A percentile compares a stretch with the other conserved stretches of the same genome.
Evolutionary conservation across 768 basidiomycete genomes (phyloP).

Genomic region (Tricholoma terreum): DNA sequence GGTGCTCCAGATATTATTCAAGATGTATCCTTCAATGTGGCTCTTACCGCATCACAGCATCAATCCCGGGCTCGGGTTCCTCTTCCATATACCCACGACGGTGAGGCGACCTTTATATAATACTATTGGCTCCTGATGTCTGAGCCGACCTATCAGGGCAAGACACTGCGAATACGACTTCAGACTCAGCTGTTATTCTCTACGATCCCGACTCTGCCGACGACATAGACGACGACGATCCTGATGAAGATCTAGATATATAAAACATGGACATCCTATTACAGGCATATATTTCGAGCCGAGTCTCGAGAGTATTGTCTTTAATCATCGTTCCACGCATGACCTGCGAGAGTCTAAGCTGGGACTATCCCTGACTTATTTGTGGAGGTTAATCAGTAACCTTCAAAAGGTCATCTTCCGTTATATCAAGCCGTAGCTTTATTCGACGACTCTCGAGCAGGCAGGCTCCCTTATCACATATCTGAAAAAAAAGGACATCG

Average conservation of each 20-base stretch:
- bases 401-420: too few species aligned
- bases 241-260: slow-evolving; percentile 91
- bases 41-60: slow-evolving; percentile 78
- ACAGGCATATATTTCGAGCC: too few species aligned
- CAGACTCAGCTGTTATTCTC: slow-evolving; percentile 52
- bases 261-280: slow-evolving; percentile 31
- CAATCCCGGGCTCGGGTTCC: slow-evolving; percentile 78
- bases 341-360: background rate
- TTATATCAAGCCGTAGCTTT: too few species aligned
- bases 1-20: slow-evolving; percentile 57
- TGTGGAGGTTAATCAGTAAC: too few species aligned
- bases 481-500: too few species aligned
- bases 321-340: background rate
- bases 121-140: background rate
- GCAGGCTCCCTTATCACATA: too few species aligned
- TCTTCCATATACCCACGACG: slow-evolving; percentile 88
- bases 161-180: slow-evolving; percentile 22
- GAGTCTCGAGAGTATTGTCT: too few species aligned
- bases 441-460: too few species aligned
- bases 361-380: too few species aligned
- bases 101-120: slow-evolving; percentile 31
- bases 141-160: slow-evolving; percentile 26
- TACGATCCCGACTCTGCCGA: slow-evolving; percentile 95
- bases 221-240: slow-evolving; percentile 94
- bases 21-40: slow-evolving; percentile 84